phyloP scores from a whole-genome alignment of 257 asterid genomes.

The Lycium ferocissimum region DNA sequence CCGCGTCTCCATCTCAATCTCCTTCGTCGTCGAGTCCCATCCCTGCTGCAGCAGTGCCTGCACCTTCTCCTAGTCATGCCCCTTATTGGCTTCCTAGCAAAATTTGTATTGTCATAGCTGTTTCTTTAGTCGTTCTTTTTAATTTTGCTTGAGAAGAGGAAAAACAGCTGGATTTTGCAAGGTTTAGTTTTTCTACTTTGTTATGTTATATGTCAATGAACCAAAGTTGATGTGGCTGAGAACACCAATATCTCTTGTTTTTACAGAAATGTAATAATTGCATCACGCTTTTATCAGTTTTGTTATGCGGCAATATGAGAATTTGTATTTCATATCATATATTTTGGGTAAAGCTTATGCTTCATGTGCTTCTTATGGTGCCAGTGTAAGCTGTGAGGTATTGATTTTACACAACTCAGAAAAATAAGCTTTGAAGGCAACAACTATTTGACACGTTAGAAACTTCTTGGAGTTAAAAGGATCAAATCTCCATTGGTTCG shows the following conservation, averaged over 20 bases:
- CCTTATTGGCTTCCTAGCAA: conserved; percentile 26
- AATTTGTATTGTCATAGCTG: conserved; percentile 32
- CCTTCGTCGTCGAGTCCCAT: conserved; percentile 39
- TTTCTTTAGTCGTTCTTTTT: conserved; percentile 33
- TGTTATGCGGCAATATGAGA: conserved; percentile 28
- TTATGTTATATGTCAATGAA: conserved; percentile 44
- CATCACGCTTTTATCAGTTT: conserved; percentile 48
- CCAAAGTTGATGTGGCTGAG: neutral
- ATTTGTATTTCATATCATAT: neutral
- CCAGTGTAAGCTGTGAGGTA: neutral
- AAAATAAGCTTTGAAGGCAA: neutral
- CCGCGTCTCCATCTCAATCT: conserved; percentile 50
- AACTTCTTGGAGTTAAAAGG: neutral
- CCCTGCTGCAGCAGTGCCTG: conserved; percentile 49
- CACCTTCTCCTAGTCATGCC: conserved; percentile 64
- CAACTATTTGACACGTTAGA: neutral
- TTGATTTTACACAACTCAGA: neutral
- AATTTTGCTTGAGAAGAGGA: conserved; percentile 22
- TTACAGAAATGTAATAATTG: conserved; percentile 31
- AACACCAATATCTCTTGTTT: neutral
- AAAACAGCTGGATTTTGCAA: neutral
- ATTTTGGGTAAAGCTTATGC: neutral
- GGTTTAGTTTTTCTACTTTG: conserved; percentile 13
- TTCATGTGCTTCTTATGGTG: neutral
- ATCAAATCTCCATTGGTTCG: neutral